Percentiles rank a stretch among this genome's conserved stretches.
These are phyloP conservation scores for Chenopodium formosanum DNA, from an alignment of 148 eudicot genomes.

Conservation along the genomic window DNA sequence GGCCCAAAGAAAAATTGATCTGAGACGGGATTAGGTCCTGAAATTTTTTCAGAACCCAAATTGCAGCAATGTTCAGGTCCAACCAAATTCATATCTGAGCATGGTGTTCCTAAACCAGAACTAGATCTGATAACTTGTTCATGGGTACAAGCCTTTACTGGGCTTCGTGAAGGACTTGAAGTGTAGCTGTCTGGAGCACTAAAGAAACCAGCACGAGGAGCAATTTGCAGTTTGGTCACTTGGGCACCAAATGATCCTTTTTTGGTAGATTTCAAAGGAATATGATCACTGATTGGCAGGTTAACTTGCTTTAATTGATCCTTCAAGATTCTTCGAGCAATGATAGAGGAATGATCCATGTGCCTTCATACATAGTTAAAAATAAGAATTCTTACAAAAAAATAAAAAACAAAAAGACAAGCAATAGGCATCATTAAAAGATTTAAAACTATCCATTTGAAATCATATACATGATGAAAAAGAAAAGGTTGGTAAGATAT, in stretches of 20 bases:
- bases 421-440: no score
- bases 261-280: slow-evolving; percentile 42
- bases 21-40: slow-evolving; percentile 69
- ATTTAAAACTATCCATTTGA: background rate
- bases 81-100: slow-evolving; percentile 58
- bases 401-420: background rate
- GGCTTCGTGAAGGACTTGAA: slow-evolving; percentile 88
- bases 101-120: slow-evolving; percentile 46
- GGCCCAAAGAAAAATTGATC: slow-evolving; percentile 57
- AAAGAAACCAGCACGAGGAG: slow-evolving; percentile 52
- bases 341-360: slow-evolving; percentile 39
- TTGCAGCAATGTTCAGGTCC: slow-evolving; percentile 80
- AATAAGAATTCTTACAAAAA: background rate
- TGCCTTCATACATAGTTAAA: slow-evolving; percentile 12
- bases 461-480: background rate
- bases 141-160: slow-evolving; percentile 53
- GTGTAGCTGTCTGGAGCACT: slow-evolving; percentile 84
- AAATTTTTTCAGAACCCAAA: slow-evolving; percentile 76
- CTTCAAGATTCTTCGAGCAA: slow-evolving; percentile 36
- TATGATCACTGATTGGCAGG: slow-evolving; percentile 32
- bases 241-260: slow-evolving; percentile 51
- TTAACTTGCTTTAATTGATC: slow-evolving; percentile 39
- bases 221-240: slow-evolving; percentile 64
- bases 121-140: slow-evolving; percentile 53
- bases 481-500: background rate